These are phyloP conservation scores for Tolypocladium amazonense DNA, from an alignment of 2,329 filamentous ascomycete species.

Conservation along the genomic window DNA sequence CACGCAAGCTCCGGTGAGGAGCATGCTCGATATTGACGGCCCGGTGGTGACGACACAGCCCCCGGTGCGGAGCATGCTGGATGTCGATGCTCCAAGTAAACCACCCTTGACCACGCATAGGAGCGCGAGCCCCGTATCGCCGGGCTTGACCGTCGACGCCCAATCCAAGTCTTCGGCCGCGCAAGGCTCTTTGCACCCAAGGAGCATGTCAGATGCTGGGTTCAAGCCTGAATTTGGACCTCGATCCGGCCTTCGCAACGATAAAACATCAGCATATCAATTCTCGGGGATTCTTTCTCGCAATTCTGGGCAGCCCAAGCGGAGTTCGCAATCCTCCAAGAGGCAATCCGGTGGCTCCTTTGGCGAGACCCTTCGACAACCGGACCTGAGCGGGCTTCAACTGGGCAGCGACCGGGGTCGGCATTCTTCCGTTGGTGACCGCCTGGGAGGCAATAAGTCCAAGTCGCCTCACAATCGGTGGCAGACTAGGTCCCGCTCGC, in stretches of 20 bases:
- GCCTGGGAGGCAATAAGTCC: constrained; percentile 29
- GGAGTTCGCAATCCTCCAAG: constrained; percentile 8
- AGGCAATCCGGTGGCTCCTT: constrained; percentile 27
- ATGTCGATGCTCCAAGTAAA: constrained; percentile 30
- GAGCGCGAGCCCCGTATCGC: constrained; percentile 23
- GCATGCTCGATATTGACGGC: constrained; percentile 52
- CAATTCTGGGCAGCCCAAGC: constrained; percentile 36
- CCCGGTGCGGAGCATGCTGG: constrained; percentile 41
- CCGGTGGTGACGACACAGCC: constrained; percentile 26
- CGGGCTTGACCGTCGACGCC: constrained; percentile 10
- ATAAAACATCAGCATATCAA: constrained; percentile 46
- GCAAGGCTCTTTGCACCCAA: constrained; percentile 22
- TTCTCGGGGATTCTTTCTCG: constrained; percentile 49
- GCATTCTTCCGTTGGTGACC: constrained; percentile 26
- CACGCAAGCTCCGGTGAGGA: constrained; percentile 47
- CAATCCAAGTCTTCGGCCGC: constrained; percentile 12
- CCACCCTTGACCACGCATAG: constrained; percentile 12
- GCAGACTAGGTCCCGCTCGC: constrained; percentile 26
- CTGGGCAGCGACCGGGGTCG: constrained; percentile 35
- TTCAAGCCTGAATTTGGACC: constrained; percentile 37
- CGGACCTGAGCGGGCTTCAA: constrained; percentile 37
- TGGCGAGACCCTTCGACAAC: constrained; percentile 42
- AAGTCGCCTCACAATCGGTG: constrained; percentile 43
- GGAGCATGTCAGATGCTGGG: constrained; percentile 46
- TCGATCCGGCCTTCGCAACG: constrained; percentile 15